Base-by-base conservation (phyloP, 2,329 filamentous ascomycete genomes). In the Fusarium cyanostomum region DNA sequence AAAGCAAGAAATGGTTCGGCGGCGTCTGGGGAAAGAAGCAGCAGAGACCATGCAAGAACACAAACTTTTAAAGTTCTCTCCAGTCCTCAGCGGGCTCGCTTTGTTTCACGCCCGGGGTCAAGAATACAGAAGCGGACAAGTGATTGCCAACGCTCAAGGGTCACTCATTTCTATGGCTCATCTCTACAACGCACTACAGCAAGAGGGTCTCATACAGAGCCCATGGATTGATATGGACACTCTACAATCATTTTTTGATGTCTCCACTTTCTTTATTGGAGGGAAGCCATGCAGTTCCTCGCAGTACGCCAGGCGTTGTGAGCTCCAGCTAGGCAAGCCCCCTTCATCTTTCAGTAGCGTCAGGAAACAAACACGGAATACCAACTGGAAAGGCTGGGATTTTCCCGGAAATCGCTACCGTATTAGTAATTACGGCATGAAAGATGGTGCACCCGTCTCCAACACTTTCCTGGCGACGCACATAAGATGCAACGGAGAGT, bases 161-260 rank as follows among this genome's bases (percentile, higher is more conserved):
- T 6, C 34, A 4, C 8, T 50, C 3, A 46, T 34, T 9, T 10
- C 5, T 2, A n/a, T 56, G 8, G 15, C 10, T 6, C 56, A 59
- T 8, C 16, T 57, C 1, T 33, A 52, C n/a, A 56, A 59, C 12
- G 27, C 52, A 3, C 7, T 56, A 3, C 4, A 26, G 9, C 21
- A 56, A 5, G 13, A 41, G 9, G 38, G 10, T 6, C 16, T 3
- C 1, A 15, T 54, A 1, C 18, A 41, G 6, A 11, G 5, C 1
- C 8, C n/a, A 1, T 56, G 41, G 49, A 3, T 8, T 4, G 33
- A 46, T 5, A 54, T 46, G 49, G 28, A 54, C 3, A 8, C n/a
- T 2, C 46, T 41, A 5, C 7, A 56, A 41, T 24, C 27, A 2
- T 56, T 38, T 26, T 56, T 56, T 5, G 49, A 45, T 8, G 26